A percentile compares a stretch with the other conserved stretches of the same genome.
These are phyloP conservation scores for Cyberlindnera mycetangii DNA, from an alignment of 805 yeast genomes.

Conservation along the genomic window DNA sequence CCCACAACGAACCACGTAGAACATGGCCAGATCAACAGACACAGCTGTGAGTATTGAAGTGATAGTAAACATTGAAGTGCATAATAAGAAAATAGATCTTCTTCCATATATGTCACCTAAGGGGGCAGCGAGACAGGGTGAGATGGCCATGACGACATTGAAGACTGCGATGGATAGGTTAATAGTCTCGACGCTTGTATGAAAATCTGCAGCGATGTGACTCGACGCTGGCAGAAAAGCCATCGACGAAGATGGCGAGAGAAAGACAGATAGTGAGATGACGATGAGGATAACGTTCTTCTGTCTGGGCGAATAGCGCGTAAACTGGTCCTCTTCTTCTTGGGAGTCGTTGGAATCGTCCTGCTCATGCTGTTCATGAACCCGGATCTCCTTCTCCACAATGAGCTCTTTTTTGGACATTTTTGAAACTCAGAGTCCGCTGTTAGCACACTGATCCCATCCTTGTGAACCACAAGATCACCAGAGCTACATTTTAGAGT, in stretches of 20 bases:
- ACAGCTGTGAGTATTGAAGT: constrained; percentile 38
- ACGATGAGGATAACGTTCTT: constrained; percentile 3
- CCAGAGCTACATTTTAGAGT: too few species aligned
- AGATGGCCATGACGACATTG: constrained; percentile 41
- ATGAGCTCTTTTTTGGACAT: neutral
- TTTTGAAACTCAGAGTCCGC: neutral
- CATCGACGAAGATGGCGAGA: constrained; percentile 8
- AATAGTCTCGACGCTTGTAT: constrained; percentile 5
- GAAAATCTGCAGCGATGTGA: constrained; percentile 1
- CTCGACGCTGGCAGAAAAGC: constrained; percentile 7
- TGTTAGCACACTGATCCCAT: too few species aligned
- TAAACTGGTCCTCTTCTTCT: neutral
- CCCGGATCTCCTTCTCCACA: neutral
- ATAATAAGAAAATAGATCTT: constrained; percentile 39
- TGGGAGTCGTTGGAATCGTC: neutral
- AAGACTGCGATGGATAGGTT: constrained; percentile 6
- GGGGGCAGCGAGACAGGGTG: constrained; percentile 50
- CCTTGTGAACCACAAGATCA: too few species aligned
- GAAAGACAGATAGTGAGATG: constrained; percentile 2
- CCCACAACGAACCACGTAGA: constrained; percentile 45
- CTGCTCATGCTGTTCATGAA: neutral
- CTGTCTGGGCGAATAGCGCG: constrained; percentile 4
- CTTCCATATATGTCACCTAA: constrained; percentile 50
- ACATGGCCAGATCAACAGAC: constrained; percentile 50
- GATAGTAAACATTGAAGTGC: constrained; percentile 32